Percentiles rank a stretch among this genome's conserved stretches.
Evolutionary conservation across 345 rosid species (phyloP).

Genomic region (Populus ilicifolia): DNA sequence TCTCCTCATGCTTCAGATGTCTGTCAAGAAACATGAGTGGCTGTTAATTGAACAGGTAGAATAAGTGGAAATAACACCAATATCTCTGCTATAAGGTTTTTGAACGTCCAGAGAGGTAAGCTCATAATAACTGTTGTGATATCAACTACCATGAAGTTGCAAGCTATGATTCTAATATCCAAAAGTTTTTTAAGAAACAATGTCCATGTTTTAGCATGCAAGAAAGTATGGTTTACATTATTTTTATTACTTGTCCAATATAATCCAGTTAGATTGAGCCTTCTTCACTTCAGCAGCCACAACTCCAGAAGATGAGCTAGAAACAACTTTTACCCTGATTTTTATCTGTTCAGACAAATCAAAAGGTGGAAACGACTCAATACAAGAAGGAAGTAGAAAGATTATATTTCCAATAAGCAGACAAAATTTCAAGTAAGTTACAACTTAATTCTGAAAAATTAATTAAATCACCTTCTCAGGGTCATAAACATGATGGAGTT

Average conservation of each 20-base stretch:
- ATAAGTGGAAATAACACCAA: background rate
- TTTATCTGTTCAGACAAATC: slow-evolving; percentile 44
- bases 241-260: slow-evolving; percentile 71
- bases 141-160: background rate
- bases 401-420: too few species aligned
- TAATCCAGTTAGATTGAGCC: slow-evolving; percentile 78
- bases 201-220: slow-evolving; percentile 3
- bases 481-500: slow-evolving; percentile 88
- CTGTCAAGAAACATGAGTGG: slow-evolving; percentile 33
- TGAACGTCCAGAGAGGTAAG: background rate
- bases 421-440: too few species aligned
- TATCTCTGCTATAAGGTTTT: background rate
- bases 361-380: slow-evolving; percentile 10
- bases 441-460: background rate
- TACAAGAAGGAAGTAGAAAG: slow-evolving; percentile 1
- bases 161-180: background rate
- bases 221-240: slow-evolving; percentile 13
- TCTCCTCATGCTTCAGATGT: slow-evolving; percentile 78
- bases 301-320: slow-evolving; percentile 77
- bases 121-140: background rate
- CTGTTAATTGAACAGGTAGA: slow-evolving; percentile 1
- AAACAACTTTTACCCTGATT: slow-evolving; percentile 78
- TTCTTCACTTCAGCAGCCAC: slow-evolving; percentile 86
- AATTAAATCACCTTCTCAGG: slow-evolving; percentile 62
- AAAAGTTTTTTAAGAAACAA: background rate